These are phyloP conservation scores for Cercospora sp. DNA, from an alignment of 2,329 filamentous ascomycete species.

Conservation along the genomic window DNA sequence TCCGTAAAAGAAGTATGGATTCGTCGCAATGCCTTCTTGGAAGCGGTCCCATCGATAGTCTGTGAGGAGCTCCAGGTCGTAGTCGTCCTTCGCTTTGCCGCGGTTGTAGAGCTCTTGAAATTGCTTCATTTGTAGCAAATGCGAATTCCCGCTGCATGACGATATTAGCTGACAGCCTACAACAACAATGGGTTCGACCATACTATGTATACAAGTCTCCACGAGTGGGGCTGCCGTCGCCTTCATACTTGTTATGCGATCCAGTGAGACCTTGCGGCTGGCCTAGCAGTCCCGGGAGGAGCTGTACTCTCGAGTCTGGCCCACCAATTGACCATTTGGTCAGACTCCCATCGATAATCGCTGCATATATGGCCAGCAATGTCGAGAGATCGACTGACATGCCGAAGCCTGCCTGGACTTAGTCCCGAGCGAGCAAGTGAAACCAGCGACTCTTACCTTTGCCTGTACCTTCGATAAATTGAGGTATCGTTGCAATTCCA, in stretches of 20 bases:
- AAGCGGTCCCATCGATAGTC: neutral
- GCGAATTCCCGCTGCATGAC: slow-evolving; percentile 12
- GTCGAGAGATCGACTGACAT: slow-evolving; percentile 37
- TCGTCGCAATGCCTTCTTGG: slow-evolving; percentile 12
- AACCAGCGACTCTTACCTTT: neutral
- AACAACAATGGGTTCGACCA: neutral
- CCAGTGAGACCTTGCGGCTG: slow-evolving; percentile 31
- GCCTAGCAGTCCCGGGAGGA: slow-evolving; percentile 27
- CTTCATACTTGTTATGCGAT: slow-evolving; percentile 40
- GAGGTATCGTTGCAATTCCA: slow-evolving; percentile 31
- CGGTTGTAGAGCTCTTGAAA: slow-evolving; percentile 31
- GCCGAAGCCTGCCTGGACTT: slow-evolving; percentile 28
- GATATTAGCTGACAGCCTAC: neutral
- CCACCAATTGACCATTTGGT: slow-evolving; percentile 36
- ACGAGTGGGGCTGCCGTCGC: slow-evolving; percentile 37
- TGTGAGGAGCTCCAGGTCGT: neutral
- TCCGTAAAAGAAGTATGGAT: slow-evolving; percentile 37
- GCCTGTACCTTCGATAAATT: slow-evolving; percentile 2
- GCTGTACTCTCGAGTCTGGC: slow-evolving; percentile 12
- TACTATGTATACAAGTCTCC: slow-evolving; percentile 36
- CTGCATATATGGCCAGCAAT: slow-evolving; percentile 39
- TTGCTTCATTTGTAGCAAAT: slow-evolving; percentile 24
- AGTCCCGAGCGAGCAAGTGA: neutral
- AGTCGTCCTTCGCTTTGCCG: neutral
- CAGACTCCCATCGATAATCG: slow-evolving; percentile 37